Evolutionary conservation across 2,329 filamentous ascomycete genomes (phyloP).

Genomic region (Fusarium continuum): DNA sequence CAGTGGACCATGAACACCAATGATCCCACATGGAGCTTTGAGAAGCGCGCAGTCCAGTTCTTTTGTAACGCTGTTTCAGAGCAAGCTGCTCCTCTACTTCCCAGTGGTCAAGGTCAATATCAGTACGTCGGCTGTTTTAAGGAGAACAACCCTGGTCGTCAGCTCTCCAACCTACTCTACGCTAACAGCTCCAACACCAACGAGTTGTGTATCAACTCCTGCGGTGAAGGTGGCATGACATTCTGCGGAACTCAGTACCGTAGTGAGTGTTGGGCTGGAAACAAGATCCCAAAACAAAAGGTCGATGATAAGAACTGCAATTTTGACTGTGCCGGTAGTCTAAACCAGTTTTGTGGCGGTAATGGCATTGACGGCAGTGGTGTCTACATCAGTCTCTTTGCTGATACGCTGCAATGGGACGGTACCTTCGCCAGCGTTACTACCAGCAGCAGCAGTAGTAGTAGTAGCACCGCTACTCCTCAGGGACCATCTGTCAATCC

Average conservation of each 20-base stretch:
- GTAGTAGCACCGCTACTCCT: conserved; percentile 10
- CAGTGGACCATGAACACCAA: conserved; percentile 67
- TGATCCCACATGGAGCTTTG: conserved; percentile 55
- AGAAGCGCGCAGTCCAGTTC: conserved; percentile 63
- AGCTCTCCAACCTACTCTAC: conserved; percentile 56
- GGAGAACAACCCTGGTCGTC: conserved; percentile 64
- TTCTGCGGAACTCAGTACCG: conserved; percentile 62
- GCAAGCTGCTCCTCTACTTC: conserved; percentile 60
- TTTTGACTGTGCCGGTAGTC: conserved; percentile 59
- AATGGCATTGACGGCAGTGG: conserved; percentile 52
- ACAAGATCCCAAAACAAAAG: conserved; percentile 54
- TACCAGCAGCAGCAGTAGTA: neutral
- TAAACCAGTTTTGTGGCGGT: conserved; percentile 63
- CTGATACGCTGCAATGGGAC: conserved; percentile 45
- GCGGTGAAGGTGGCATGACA: conserved; percentile 46
- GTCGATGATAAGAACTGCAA: conserved; percentile 60
- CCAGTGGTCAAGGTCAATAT: conserved; percentile 57
- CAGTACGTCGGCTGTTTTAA: conserved; percentile 64
- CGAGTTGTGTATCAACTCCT: conserved; percentile 56
- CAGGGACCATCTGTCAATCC: conserved; percentile 48
- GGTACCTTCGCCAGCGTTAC: conserved; percentile 13
- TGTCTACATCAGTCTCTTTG: conserved; percentile 60
- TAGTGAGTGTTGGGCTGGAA: conserved; percentile 65
- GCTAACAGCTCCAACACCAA: conserved; percentile 54
- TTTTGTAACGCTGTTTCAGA: conserved; percentile 60